A percentile compares a stretch with the other conserved stretches of the same genome.
These are phyloP conservation scores for Entamoeba nuttalli DNA, from an alignment of 208 protist species.

Conservation along the genomic window DNA sequence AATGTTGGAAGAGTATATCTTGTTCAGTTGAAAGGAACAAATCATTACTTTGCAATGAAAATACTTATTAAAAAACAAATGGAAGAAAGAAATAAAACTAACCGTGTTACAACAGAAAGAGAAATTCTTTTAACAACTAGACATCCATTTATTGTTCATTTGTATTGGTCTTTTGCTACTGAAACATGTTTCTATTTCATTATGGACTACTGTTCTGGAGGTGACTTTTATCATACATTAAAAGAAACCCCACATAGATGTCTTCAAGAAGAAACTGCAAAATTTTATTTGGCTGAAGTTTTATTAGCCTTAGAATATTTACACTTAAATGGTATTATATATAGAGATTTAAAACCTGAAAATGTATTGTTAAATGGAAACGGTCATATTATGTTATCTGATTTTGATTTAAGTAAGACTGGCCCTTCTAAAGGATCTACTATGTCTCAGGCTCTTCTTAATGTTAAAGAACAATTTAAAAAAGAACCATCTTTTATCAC, in stretches of 20 bases:
- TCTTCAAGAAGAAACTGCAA: neutral
- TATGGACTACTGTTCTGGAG: conserved; percentile 54
- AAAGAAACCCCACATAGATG: conserved; percentile 10
- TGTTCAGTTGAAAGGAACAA: conserved; percentile 39
- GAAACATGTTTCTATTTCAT: conserved; percentile 44
- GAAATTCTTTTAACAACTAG: conserved; percentile 25
- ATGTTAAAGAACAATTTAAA: neutral
- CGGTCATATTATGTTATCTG: conserved; percentile 62
- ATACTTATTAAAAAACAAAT: conserved; percentile 41
- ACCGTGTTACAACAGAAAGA: conserved; percentile 38
- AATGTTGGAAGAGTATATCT: conserved; percentile 37
- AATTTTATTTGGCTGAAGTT: conserved; percentile 40
- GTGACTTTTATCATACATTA: conserved; percentile 45
- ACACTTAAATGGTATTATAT: conserved; percentile 52
- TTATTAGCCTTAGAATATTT: conserved; percentile 51
- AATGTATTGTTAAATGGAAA: conserved; percentile 60
- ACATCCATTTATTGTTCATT: conserved; percentile 43
- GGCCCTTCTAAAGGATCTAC: neutral
- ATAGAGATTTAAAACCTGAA: conserved; percentile 75
- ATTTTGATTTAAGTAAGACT: conserved; percentile 64
- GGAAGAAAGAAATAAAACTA: conserved; percentile 32
- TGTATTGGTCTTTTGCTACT: conserved; percentile 39
- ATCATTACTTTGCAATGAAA: conserved; percentile 53
- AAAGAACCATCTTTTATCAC: neutral
- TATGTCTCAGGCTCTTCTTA: neutral